Base-by-base conservation (phyloP, 2,329 filamentous ascomycete genomes). In the Lasiodiplodia theobromae region DNA sequence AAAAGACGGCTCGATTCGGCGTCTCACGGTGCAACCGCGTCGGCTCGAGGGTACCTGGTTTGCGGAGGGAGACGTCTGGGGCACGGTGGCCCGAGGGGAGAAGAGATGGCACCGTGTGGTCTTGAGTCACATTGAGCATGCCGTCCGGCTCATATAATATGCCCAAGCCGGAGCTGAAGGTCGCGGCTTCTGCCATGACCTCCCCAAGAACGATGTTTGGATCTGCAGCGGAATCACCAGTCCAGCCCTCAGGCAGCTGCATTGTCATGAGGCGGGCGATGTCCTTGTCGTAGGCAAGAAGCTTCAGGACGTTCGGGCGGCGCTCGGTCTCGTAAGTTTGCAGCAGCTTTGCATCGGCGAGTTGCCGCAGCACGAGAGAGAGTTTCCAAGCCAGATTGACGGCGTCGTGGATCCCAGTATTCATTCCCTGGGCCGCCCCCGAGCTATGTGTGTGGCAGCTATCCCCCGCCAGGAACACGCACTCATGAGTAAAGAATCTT, bases 361-460 rank as follows among this genome's bases (percentile, higher is more conserved):
- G 69, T 7, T 79, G 75, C n/a, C 78, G 77, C 1, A 85, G 73
- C 4, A 83, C 84, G 1, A 81, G 77, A 0, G 83, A 80, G 2
- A 88, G 77, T 71, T 88, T 88, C 85, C 86, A 88, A 25, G 82
- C 83, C 0, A 88, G 77, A 68, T 88, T 87, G 37, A 84, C 78
- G 0, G 84, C 82, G 68, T 88, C 86, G 28, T 85, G 83, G 23
- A 88, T 80, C 0, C 86, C 86, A 0, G 85, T 85, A 72, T 88
- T 88, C 84, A 88, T 85, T 0, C 87, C 87, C 72, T 87, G 86
- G 0, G 85, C 87, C 2, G 86, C 87, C 0, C 83, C 82, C 0
- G 85, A 85, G 47, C 80, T 85, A 69, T 88, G 86, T 14, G 86
- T 86, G 69, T 89, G 86, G 1, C 85, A 85, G 6, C 86, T 86